Conservation (phyloP, 139 green algal species). For the Chlorella sp. region DNA sequence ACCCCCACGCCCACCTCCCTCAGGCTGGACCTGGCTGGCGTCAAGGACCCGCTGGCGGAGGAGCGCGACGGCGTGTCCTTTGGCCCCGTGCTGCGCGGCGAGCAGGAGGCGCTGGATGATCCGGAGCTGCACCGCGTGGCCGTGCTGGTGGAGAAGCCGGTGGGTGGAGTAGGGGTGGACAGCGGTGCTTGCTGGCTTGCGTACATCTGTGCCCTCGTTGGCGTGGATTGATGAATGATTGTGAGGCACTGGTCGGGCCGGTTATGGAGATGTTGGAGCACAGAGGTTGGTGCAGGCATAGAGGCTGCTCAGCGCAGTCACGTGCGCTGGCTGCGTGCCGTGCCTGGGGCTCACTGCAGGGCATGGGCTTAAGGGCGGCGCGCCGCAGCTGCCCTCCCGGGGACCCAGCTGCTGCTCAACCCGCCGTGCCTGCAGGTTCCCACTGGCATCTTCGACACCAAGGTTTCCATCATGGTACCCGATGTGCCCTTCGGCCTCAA, state of each 20-base stretch:
- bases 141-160: slow-evolving; percentile 12
- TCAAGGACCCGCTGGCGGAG: not conserved
- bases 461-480: slow-evolving; percentile 5
- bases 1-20: too few relatives aligned
- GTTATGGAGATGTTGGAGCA: too few relatives aligned
- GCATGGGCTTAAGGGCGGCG: too few relatives aligned
- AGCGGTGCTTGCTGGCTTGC: too few relatives aligned
- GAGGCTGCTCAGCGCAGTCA: too few relatives aligned
- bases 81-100: not conserved
- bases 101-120: not conserved
- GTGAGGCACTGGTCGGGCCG: too few relatives aligned
- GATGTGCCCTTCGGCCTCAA: not conserved
- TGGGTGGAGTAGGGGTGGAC: too few relatives aligned
- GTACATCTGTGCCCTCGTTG: not conserved
- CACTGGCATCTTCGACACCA: not conserved
- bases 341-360: too few relatives aligned
- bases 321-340: too few relatives aligned
- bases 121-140: not conserved
- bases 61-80: not conserved
- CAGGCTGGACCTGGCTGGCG: slow-evolving; percentile 7
- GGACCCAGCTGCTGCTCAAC: not conserved
- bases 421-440: not conserved
- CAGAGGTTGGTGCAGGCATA: too few relatives aligned
- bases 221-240: too few relatives aligned
- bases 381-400: too few relatives aligned